These are phyloP conservation scores for Ochetophila trinervis DNA, from an alignment of 306 rosid species.

Conservation along the genomic window DNA sequence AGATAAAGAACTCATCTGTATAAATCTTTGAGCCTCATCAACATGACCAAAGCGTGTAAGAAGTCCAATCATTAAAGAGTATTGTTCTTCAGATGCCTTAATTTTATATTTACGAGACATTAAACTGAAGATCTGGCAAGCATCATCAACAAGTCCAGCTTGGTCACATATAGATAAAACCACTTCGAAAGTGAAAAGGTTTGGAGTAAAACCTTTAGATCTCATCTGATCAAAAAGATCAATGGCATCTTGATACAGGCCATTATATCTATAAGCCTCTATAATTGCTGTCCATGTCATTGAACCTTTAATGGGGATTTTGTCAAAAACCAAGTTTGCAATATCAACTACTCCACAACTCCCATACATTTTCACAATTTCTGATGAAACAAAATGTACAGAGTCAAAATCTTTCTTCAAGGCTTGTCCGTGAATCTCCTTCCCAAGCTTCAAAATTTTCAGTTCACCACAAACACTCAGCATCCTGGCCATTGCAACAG, in stretches of 20 bases:
- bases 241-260: conserved; percentile 50
- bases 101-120: conserved; percentile 52
- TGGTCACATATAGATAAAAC: conserved; percentile 56
- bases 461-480: conserved; percentile 50
- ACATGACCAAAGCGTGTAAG: conserved; percentile 52
- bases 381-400: conserved; percentile 59
- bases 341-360: conserved; percentile 40
- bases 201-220: conserved; percentile 44
- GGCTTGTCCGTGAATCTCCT: conserved; percentile 72
- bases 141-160: conserved; percentile 67
- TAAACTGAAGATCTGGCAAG: conserved; percentile 48
- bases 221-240: conserved; percentile 53
- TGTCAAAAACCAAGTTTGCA: conserved; percentile 51
- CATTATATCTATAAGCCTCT: conserved; percentile 54
- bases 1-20: conserved; percentile 41
- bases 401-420: conserved; percentile 50
- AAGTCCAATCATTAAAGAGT: conserved; percentile 42
- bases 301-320: conserved; percentile 59
- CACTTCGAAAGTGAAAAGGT: conserved; percentile 58
- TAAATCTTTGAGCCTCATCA: conserved; percentile 56
- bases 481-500: conserved; percentile 60
- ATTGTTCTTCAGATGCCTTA: conserved; percentile 52
- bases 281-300: conserved; percentile 83
- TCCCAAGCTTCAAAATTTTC: conserved; percentile 53
- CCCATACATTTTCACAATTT: conserved; percentile 64